These are phyloP conservation scores for Tulasnella sp. DNA, from an alignment of 768 basidiomycete genomes.

Conservation along the genomic window DNA sequence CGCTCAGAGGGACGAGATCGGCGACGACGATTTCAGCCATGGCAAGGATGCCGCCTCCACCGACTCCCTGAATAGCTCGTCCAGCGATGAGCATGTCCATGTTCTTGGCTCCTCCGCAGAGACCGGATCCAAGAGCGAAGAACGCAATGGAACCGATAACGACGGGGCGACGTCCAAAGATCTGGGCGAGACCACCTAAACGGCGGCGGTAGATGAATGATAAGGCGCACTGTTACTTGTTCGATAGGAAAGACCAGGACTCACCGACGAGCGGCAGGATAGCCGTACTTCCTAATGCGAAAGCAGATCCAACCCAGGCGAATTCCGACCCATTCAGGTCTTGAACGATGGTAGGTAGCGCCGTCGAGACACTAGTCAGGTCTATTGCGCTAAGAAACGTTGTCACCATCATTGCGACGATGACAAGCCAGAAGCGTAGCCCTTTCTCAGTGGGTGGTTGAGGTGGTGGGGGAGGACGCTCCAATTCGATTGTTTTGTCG, in stretches of 20 bases:
- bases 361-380: conserved; percentile 41
- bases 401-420: no score
- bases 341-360: conserved; percentile 36
- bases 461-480: background rate
- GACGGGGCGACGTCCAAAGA: conserved; percentile 27
- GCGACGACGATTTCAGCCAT: no score
- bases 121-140: no score
- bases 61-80: no score
- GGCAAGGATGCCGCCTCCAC: no score
- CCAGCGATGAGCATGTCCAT: conserved; percentile 44
- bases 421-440: no score
- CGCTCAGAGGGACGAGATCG: conserved; percentile 40
- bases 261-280: conserved; percentile 43
- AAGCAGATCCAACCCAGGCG: no score
- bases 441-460: background rate
- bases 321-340: no score
- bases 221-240: no score
- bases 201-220: no score
- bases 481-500: background rate
- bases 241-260: background rate
- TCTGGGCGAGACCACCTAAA: conserved; percentile 33
- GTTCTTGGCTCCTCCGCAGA: conserved; percentile 36
- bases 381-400: conserved; percentile 13
- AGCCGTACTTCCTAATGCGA: conserved; percentile 33
- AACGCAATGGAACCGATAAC: no score